Evolutionary conservation across 305 asterid genomes (phyloP), one percentile per base, ranked within the genome.

Genomic region (Solanum hybrid): DNA sequence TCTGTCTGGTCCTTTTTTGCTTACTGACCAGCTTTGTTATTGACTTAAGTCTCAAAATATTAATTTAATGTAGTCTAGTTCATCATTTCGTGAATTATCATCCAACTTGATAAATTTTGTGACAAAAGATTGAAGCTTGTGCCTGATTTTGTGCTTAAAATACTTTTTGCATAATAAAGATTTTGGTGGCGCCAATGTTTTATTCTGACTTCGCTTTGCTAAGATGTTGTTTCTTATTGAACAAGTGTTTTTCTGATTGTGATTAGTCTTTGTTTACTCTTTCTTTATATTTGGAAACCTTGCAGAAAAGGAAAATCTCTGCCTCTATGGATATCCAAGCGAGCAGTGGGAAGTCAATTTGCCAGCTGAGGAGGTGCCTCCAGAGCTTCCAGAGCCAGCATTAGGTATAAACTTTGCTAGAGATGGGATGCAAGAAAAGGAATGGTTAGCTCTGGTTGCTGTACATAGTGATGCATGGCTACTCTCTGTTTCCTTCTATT

Each of bases 331-430:
- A 86, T 90, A 71, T 82, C 92, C 95, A 29, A 91, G 89, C 79
- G 94, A 88, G 90, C 90, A 66, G 77, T 93, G 94, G 95, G 95
- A 92, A 88, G 94, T 93, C 75, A 92, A 88, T 91, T 89, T 92
- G 90, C 95, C 95, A 36, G 94, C 91, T 77, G 94, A 93, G 71
- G 94, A 93, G 90, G 94, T 93, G 45, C 95, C 95, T 88, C 93
- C 94, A 0, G 95, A 93, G 88, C 92, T 92, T 77, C 95, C 95
- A 22, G 94, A 93, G 89, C 94, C 95, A 90, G 93, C 93, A 36
- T 77, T 93, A 85, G 95, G 95, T 75, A 93, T 93, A 60, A 93
- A 92, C 91, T 93, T 93, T 92, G 93, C 94, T 77, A 92, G 95
- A 90, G 95, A 92, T 87, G 94, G 94, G 89, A 92, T 93, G 95